These are phyloP conservation scores for Saturnispora serradocipensis DNA, from an alignment of 805 yeast genomes.

Conservation along the genomic window DNA sequence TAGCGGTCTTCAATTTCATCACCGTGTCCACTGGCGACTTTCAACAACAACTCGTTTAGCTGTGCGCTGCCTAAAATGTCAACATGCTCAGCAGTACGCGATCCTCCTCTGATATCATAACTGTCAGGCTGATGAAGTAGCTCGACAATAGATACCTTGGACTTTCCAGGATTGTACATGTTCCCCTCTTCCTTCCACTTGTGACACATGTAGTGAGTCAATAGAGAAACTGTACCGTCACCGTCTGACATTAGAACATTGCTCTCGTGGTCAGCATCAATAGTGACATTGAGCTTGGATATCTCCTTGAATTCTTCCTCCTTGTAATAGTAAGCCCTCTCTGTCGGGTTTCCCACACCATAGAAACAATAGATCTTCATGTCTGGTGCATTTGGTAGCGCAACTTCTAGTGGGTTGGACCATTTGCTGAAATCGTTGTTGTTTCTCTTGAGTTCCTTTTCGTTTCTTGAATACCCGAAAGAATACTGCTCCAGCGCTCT, in stretches of 20 bases:
- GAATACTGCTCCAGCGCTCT: constrained; percentile 68
- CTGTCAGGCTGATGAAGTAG: constrained; percentile 88
- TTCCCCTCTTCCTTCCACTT: constrained; percentile 66
- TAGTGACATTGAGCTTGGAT: constrained; percentile 56
- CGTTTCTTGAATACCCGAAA: constrained; percentile 58
- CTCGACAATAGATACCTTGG: constrained; percentile 74
- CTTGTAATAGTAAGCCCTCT: constrained; percentile 80
- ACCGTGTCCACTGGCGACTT: constrained; percentile 78
- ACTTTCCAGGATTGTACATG: constrained; percentile 70
- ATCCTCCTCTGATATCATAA: constrained; percentile 94
- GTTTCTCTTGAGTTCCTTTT: constrained; percentile 51
- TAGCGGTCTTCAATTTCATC: constrained; percentile 51
- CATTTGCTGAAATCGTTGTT: constrained; percentile 71
- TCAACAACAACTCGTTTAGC: constrained; percentile 74
- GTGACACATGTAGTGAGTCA: constrained; percentile 87
- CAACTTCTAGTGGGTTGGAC: constrained; percentile 91
- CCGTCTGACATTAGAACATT: constrained; percentile 85
- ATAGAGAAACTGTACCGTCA: constrained; percentile 86
- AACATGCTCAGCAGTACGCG: constrained; percentile 95
- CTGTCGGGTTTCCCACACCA: constrained; percentile 96
- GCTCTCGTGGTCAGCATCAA: constrained; percentile 52
- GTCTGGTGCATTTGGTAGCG: constrained; percentile 89
- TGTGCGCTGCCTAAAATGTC: constrained; percentile 92
- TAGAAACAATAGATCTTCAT: constrained; percentile 83
- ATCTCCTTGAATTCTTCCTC: constrained; percentile 49